Evolutionary conservation across 345 rosid genomes (phyloP), one percentile per base, ranked within the genome.

Genomic region (Luvunga scandens): DNA sequence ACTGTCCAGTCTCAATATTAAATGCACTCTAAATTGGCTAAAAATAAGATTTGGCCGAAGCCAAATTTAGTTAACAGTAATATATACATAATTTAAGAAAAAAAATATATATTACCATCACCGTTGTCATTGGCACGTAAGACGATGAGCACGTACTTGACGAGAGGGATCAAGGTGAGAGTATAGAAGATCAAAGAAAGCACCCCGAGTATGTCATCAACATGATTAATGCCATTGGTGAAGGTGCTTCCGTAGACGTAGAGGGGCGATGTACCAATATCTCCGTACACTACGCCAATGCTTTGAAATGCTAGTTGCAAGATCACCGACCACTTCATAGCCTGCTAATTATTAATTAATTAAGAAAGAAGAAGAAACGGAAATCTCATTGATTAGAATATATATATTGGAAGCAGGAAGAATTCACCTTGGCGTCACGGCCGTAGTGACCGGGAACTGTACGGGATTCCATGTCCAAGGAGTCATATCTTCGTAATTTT

Each of bases 241-340:
- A 88, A 87, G 6, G 84, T 79, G 76, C 88, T 83, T 0, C 86
- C 24, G 56, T 57, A 91, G 4, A 88, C 90, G 42, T 91, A 89
- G 4, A 91, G 82, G 8, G 91, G 93, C 24, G 93, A 91, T 12
- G 95, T 89, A 1, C 91, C 93, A 0, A 89, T 79, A 72, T 91
- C 93, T 24, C 93, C 90, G 2, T 91, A 89, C 24, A 87, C 90
- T 14, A 89, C 48, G 7, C 95, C 93, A 1, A 91, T 77, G 81
- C 93, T 87, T 56, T 91, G 95, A 39, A 91, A 88, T 18, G 93
- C 95, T 50, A 89, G 82, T 1, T 78, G 85, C 76, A 89, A 48
- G 39, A 89, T 80, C 57, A 76, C 81, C 24, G 56, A 31, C 90
- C 90, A 88, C 10, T 76, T 67, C 69, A 34, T 64, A 14, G 0